Evolutionary conservation across 1,284 basidiomycete genomes (phyloP), one percentile per base, ranked within the genome.

Genomic region (Sporisorium reilianum): DNA sequence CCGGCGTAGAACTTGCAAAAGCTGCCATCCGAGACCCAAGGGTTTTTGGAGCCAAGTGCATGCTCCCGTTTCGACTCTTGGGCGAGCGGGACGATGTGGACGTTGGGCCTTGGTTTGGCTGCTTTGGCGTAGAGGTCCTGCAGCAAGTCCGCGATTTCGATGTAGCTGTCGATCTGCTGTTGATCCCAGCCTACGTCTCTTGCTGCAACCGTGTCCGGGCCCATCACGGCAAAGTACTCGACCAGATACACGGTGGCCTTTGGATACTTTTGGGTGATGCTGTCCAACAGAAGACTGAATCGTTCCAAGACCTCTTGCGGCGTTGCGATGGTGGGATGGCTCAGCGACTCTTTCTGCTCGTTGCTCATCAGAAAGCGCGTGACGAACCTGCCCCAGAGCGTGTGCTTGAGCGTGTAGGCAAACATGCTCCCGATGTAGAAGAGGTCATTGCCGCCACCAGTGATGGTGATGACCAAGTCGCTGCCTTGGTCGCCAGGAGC

Each of bases 391-490:
- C 66, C 66, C 66, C 66, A 69, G 9, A 56, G 32, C 1, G 66
- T 69, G 8, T 48, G 44, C 23, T 59, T 54, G 26, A 69, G 49
- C 8, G 66, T 64, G 22, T 40, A 46, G 22, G 20, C 60, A 16
- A 69, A 69, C 66, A 69, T 69, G 40, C 38, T 45, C 9, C 66
- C 66, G 32, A 69, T 69, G 42, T 69, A 69, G 28, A 64, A 69
- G 51, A 69, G 50, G 48, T 69, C 66, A 32, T 69, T 69, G 1
- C 66, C 66, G 5, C 66, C 60, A 14, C 60, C 60, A 0, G 66
- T 69, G 9, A 69, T 36, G 1, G 66, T 69, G 10, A 69, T 49
- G 18, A 64, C 38, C n/a, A 53, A 14, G n/a, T 63, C 55, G n/a
- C 56, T 52, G 25, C 56, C 59, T 28, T 54, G 46, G 14, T 64